Evolutionary conservation across 768 basidiomycete species (phyloP).

Genomic region (Crucibulum laeve): DNA sequence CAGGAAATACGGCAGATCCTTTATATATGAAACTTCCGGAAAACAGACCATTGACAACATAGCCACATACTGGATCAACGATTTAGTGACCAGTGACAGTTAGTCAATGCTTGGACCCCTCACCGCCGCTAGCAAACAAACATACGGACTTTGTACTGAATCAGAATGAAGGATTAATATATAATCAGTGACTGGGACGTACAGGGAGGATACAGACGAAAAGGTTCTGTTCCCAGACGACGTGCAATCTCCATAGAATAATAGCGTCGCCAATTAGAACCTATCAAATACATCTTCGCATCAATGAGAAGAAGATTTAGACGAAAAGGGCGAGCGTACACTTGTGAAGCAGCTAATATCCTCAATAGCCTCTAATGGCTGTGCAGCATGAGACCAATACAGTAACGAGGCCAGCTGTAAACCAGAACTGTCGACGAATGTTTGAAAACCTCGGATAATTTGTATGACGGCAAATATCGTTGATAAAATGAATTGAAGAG

Average conservation of each 20-base stretch:
- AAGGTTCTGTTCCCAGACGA: conserved; percentile 12
- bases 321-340: neutral
- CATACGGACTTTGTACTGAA: neutral
- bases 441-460: conserved; percentile 8
- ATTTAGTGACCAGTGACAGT: neutral
- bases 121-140: conserved; percentile 1
- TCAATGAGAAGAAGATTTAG: neutral
- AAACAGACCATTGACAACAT: neutral
- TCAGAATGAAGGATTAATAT: neutral
- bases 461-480: conserved; percentile 8
- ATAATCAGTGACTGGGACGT: neutral
- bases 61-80: neutral
- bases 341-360: conserved; percentile 3
- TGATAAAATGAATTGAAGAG: conserved; percentile 11
- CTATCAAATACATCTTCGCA: conserved; percentile 2
- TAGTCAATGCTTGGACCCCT: neutral
- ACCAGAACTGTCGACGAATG: conserved; percentile 6
- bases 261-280: conserved; percentile 12
- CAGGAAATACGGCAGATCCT: neutral
- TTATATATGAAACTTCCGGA: neutral
- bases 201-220: conserved; percentile 6
- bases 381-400: conserved; percentile 3
- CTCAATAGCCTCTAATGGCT: neutral
- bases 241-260: conserved; percentile 16
- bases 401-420: conserved; percentile 1